Conservation (phyloP, 345 rosid species). For the Eucalyptus viminalis region DNA sequence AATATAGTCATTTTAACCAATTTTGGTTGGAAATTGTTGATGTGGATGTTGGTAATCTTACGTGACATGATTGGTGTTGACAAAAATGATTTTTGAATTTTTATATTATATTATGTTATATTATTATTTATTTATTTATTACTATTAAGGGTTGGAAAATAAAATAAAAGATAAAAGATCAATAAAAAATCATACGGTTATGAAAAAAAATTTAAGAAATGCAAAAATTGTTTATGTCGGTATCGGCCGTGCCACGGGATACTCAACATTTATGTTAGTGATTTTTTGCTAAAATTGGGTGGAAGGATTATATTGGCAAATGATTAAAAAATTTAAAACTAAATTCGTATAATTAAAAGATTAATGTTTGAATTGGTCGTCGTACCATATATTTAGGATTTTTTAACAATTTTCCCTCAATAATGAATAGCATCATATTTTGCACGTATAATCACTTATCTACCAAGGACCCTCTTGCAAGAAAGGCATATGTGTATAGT, state of each 20-base stretch:
- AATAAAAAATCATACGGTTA: accelerated
- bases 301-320: no score
- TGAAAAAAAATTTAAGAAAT: no score
- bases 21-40: no score
- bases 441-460: neutral
- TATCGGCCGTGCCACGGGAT: accelerated
- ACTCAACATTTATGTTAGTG: neutral
- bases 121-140: no score
- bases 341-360: no score
- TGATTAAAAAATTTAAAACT: neutral
- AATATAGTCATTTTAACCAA: no score
- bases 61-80: accelerated
- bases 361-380: neutral
- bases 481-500: neutral
- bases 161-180: neutral
- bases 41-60: neutral
- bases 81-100: no score
- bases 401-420: neutral
- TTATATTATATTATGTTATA: no score
- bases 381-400: neutral
- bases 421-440: neutral
- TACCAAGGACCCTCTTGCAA: neutral
- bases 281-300: no score
- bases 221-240: accelerated
- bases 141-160: neutral